Base-by-base conservation (phyloP, 1,139 yeast genomes). In the Zygosaccharomyces sapae region DNA sequence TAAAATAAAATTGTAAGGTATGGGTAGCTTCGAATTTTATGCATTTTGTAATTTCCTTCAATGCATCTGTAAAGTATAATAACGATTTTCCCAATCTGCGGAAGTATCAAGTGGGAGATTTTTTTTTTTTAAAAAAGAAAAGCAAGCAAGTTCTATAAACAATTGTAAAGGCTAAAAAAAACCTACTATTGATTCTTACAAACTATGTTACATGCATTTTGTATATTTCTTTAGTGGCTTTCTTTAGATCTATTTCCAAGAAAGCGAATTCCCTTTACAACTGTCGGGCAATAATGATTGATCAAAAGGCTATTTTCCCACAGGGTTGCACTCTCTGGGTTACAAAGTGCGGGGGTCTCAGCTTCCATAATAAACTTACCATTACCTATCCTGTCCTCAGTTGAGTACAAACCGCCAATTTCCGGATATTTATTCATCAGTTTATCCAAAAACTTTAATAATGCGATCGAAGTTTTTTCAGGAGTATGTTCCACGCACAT, bases 231-330 rank as follows among this genome's bases (percentile, higher is more conserved):
- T 47, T 55, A 12, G 47, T 4, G 33, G 10, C 36, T 50, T 38
- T 59, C 69, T 50, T 63, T 68, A 1, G 72, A 63, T 48, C 67
- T 68, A 27, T 69, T 68, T 38, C 72, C 49, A 45, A 76, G 49
- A 3, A 73, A 57, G 49, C 65, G 69, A 1, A 81, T 77, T 13
- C 81, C 81, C 57, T 74, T 72, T 5, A 80, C 74, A n/a, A 89
- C 87, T 58, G 77, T 70, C 2, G 95, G 94, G 54, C 88, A 79
- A 63, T 86, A 92, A 66, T 92, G 97, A 52, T 81, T 79, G 51
- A 83, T 84, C 50, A 92, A 70, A 44, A 90, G 67, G 2, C 83
- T 82, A 46, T 81, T 80, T 62, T 92, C 97, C 95, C 96, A 92
- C 42, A 90, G 70, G 0, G 89, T 84, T 1, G 97, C 95, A 9